Percentiles rank a stretch among this genome's conserved stretches.
Conservation (phyloP, 1,139 yeast genomes). For the Arxiozyma bovina region DNA sequence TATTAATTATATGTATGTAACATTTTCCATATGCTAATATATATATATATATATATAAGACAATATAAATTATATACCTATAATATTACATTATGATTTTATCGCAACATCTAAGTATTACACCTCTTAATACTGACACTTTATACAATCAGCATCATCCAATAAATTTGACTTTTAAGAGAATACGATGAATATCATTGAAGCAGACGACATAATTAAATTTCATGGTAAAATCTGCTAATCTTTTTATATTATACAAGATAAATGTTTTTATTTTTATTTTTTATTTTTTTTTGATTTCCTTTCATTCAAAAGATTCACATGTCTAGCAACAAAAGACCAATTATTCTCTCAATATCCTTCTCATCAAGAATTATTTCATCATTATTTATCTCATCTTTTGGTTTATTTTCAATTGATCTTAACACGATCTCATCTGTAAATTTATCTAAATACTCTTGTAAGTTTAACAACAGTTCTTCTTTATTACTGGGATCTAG, state of each 20-base stretch:
- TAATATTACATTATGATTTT: no score
- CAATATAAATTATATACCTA: neutral
- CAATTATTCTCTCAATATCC: conserved; percentile 28
- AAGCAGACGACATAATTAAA: neutral
- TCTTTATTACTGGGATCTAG: conserved; percentile 33
- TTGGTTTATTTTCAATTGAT: conserved; percentile 42
- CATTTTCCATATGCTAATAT: neutral
- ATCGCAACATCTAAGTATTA: neutral
- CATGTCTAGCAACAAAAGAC: conserved; percentile 27
- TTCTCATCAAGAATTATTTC: conserved; percentile 16
- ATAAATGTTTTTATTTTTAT: neutral
- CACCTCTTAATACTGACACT: no score
- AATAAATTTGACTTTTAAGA: no score
- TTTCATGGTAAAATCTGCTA: neutral
- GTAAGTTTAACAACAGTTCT: conserved; percentile 41
- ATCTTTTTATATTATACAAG: no score
- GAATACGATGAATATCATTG: neutral
- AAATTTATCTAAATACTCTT: conserved; percentile 52
- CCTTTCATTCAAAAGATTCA: no score
- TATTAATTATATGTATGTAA: neutral
- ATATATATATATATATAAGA: neutral
- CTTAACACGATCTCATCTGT: conserved; percentile 56
- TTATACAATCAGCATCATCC: no score
- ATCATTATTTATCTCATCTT: conserved; percentile 22
- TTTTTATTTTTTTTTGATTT: neutral